Base-by-base conservation (phyloP, 768 basidiomycete species). In the Trametes cingulata region DNA sequence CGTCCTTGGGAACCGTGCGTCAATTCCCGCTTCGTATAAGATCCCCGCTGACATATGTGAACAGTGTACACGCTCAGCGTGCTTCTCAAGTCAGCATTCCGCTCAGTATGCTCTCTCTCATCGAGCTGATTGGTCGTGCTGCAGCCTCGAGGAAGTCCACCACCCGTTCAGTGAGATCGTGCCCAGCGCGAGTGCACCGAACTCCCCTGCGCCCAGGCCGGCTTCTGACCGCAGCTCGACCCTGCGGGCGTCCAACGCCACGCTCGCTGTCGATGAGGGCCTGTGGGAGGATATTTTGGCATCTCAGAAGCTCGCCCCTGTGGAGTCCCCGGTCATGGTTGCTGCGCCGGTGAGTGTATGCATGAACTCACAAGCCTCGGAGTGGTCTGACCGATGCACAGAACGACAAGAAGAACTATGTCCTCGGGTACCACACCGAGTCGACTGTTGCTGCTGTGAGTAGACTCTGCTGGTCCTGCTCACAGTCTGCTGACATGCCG, bases 1-100 rank as follows among this genome's bases (percentile, higher is more conserved):
- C 46, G 33, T 51, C 13, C 61, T 62, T 7, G 61, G 61, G 20
- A 62, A 57, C 19, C 39, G 61, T 62, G 40, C 25, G 61, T 50
- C 22, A 17, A 19, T n/a, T 1, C 24, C 19, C 46, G 9, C 36
- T 14, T 37, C n/a, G 12, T 10, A 6, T 5, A 1, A 7, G 5
- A n/a, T 15, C 6, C 33, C 3, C 2, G 2, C 47, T 54, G 42
- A 59, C 14, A 15, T 14, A 24, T n/a, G 10, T 40, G 17, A 17
- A 2, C 42, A 62, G 61, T 62, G 37, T 53, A 62, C 55, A 62
- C 56, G 17, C 29, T 62, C 43, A 62, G 61, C 45, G 55, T 57
- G 50, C 55, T 62, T 22, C 39, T 57, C 24, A 62, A 43, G 61
- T 62, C n/a, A 22, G 61, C 33, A 1, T 24, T 33, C 13, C 12